Percentiles rank a stretch among this genome's conserved stretches.
These are phyloP conservation scores for Copromyces sp. DNA, from an alignment of 495 filamentous ascomycete species.

Conservation along the genomic window DNA sequence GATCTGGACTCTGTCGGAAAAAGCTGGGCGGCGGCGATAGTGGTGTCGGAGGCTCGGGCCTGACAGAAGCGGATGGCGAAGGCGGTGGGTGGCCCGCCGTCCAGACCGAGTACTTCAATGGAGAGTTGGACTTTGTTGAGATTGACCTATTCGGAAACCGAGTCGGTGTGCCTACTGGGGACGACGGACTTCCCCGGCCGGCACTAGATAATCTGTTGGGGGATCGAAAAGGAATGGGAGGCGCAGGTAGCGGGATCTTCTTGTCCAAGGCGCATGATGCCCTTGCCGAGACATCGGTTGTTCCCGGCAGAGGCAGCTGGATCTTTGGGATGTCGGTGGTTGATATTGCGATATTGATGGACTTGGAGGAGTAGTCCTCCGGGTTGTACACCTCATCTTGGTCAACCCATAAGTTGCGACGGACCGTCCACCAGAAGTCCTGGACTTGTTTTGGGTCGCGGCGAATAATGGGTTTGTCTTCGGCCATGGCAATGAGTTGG, in stretches of 20 bases:
- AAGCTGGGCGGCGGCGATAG: neutral
- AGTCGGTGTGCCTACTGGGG: neutral
- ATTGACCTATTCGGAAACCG: neutral
- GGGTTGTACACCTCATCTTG: slow-evolving; percentile 5
- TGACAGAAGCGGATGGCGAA: neutral
- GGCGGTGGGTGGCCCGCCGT: neutral
- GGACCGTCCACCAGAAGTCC: slow-evolving; percentile 12
- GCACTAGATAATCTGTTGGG: neutral
- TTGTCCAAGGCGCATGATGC: neutral
- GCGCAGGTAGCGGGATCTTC: neutral
- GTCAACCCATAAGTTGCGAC: slow-evolving; percentile 11
- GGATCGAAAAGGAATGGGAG: neutral
- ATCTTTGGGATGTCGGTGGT: neutral
- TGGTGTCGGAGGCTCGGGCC: neutral
- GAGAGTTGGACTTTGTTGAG: neutral
- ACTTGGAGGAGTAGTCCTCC: neutral
- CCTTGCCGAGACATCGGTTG: neutral
- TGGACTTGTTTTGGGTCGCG: slow-evolving; percentile 6
- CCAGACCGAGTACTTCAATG: neutral
- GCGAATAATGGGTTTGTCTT: neutral
- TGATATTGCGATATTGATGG: neutral
- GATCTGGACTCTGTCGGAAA: neutral
- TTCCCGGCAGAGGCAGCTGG: neutral
- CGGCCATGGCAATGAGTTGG: neutral
- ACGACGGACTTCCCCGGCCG: neutral